Base-by-base conservation (phyloP, 75 land plant genomes). In the Selaginella moellendorffii region DNA sequence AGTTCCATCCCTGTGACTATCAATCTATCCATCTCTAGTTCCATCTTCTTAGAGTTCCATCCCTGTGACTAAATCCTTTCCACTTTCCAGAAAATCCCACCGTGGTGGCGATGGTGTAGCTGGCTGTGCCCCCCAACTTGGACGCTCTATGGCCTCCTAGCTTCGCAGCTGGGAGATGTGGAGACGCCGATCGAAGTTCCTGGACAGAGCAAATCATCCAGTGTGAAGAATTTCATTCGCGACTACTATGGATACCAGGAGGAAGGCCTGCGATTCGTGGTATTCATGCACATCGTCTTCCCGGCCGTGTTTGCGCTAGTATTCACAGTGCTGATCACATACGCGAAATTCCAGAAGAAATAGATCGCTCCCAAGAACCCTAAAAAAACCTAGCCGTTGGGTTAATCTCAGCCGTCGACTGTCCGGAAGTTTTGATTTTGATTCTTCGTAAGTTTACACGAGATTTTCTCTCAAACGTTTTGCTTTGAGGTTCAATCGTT, bases 281-380 rank as follows among this genome's bases (percentile, higher is more conserved):
- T 27, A 26, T 19, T 23, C 28, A 62, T 62, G 26, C 63, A 62
- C 5, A 1, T 62, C 24, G 63, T 23, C 8, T 62, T 62, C 26
- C 28, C 27, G 2, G 63, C 14, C 27, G 20, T 62, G 5, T 62
- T 62, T 27, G 63, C 63, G 1, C 27, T 62, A 1, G 14, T 62
- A 2, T 62, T 62, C 27, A 28, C 63, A 2, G 24, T 62, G 28
- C 1, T 19, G 1, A 62, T 62, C 14, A 23, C 20, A 23, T 62
- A 23, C 5, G 2, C 27, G 2, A 62, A 62, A 24, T 62, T 62
- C 24, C 63, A 62, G 63, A 62, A 62, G 28, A 23, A 28, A 22
- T 62, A 24, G n/a, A n/a, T n/a, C n/a, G n/a, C n/a, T n/a, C n/a
- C n/a, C n/a, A n/a, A n/a, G n/a, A n/a, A n/a, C n/a, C n/a, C n/a